Evolutionary conservation across 1,284 basidiomycete species (phyloP).

Genomic region (Pseudozyma thailandica): DNA sequence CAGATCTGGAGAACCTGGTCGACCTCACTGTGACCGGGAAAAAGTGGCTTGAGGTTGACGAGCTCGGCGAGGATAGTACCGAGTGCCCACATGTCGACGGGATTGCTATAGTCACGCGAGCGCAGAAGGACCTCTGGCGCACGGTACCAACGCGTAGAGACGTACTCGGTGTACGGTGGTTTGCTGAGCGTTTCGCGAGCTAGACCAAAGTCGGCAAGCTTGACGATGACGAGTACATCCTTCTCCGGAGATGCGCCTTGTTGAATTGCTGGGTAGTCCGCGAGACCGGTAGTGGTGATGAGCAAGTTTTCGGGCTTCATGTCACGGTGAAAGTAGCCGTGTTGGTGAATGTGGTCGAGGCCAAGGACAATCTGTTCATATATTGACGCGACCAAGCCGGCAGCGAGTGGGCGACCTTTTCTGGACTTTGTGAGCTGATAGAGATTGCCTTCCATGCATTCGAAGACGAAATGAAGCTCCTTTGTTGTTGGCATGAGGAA

Average conservation of each 20-base stretch:
- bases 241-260: slow-evolving; percentile 73
- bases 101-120: slow-evolving; percentile 90
- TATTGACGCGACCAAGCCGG: slow-evolving; percentile 92
- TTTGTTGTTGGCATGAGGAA: slow-evolving; percentile 91
- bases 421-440: slow-evolving; percentile 98
- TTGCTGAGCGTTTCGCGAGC: slow-evolving; percentile 87
- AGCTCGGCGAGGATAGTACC: slow-evolving; percentile 98
- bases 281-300: slow-evolving; percentile 97
- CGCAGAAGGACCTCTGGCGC: slow-evolving; percentile 95
- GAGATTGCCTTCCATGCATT: slow-evolving; percentile 99
- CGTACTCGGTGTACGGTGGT: slow-evolving; percentile 98
- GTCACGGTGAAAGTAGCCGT: slow-evolving; percentile 98
- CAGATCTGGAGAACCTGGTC: slow-evolving; percentile 93
- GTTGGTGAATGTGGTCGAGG: slow-evolving; percentile 88
- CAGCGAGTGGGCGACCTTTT: slow-evolving; percentile 90
- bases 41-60: slow-evolving; percentile 91
- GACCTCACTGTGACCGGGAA: slow-evolving; percentile 94
- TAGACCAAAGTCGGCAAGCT: slow-evolving; percentile 97
- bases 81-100: slow-evolving; percentile 99
- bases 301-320: slow-evolving; percentile 99
- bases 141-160: slow-evolving; percentile 98
- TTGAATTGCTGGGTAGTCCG: slow-evolving; percentile 79
- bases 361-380: slow-evolving; percentile 92
- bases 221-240: slow-evolving; percentile 96
- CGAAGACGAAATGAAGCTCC: slow-evolving; percentile 99